Evolutionary conservation across 768 basidiomycete species (phyloP).

Genomic region (Goffeauzyma gilvescens): DNA sequence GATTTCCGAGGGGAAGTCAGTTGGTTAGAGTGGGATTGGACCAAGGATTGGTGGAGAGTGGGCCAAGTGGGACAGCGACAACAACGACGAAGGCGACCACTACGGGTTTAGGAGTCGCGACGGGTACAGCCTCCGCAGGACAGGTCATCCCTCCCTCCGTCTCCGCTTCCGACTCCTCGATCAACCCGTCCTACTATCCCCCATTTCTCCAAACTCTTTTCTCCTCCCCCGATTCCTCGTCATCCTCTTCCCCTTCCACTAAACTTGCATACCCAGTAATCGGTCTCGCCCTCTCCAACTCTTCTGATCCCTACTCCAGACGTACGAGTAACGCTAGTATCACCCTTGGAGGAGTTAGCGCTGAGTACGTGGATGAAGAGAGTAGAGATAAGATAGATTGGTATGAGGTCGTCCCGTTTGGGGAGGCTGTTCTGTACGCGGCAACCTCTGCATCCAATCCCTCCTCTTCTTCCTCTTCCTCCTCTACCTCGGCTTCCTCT

Average conservation of each 20-base stretch:
- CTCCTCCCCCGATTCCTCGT: background rate
- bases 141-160: no score
- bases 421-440: no score
- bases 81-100: background rate
- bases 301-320: constrained; percentile 12
- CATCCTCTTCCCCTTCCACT: constrained; percentile 5
- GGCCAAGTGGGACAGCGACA: background rate
- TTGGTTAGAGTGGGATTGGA: constrained; percentile 7
- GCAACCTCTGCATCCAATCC: background rate
- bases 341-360: constrained; percentile 22
- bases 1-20: constrained; percentile 18
- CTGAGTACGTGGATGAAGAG: constrained; percentile 11
- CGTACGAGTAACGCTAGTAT: constrained; percentile 11
- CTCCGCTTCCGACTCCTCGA: background rate
- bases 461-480: background rate
- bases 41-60: no score
- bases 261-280: constrained; percentile 21
- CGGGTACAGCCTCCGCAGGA: background rate
- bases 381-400: constrained; percentile 19
- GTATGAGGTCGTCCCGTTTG: constrained; percentile 24
- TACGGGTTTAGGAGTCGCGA: background rate
- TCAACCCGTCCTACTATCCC: constrained; percentile 12
- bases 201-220: constrained; percentile 19
- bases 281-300: constrained; percentile 16
- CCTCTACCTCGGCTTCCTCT: no score